These are phyloP conservation scores for Phytophthora sojae DNA, from an alignment of 352 stramenopile species.

Conservation along the genomic window DNA sequence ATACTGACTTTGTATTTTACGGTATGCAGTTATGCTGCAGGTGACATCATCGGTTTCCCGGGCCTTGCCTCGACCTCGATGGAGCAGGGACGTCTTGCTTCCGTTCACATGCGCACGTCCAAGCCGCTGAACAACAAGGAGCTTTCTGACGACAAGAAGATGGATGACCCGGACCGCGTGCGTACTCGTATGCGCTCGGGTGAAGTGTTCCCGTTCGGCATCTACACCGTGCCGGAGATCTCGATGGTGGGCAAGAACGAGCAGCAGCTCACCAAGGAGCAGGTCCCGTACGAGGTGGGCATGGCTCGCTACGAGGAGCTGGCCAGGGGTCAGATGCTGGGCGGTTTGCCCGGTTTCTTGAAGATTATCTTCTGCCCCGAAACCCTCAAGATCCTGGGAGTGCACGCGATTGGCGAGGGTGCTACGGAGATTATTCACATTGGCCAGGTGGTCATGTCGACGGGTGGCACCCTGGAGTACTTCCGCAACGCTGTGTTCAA, in stretches of 20 bases:
- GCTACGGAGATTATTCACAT: slow-evolving; percentile 93
- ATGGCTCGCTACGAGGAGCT: slow-evolving; percentile 86
- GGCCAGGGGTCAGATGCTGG: slow-evolving; percentile 88
- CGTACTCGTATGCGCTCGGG: slow-evolving; percentile 86
- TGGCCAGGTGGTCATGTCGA: slow-evolving; percentile 89
- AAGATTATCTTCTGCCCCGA: slow-evolving; percentile 90
- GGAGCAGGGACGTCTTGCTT: slow-evolving; percentile 90
- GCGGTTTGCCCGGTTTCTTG: slow-evolving; percentile 77
- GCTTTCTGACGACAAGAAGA: slow-evolving; percentile 51
- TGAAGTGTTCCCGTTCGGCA: slow-evolving; percentile 89
- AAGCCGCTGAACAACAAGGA: slow-evolving; percentile 71
- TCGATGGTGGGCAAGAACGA: slow-evolving; percentile 92
- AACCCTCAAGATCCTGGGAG: slow-evolving; percentile 76
- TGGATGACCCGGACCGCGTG: slow-evolving; percentile 70
- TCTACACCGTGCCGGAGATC: slow-evolving; percentile 91
- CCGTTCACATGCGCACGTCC: slow-evolving; percentile 86
- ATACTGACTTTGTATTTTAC: slow-evolving; percentile 8
- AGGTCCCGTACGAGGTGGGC: slow-evolving; percentile 80
- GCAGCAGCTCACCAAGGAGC: slow-evolving; percentile 84
- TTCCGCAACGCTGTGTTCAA: slow-evolving; percentile 94
- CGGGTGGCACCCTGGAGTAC: slow-evolving; percentile 87
- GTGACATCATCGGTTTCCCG: slow-evolving; percentile 91
- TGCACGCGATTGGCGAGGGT: slow-evolving; percentile 87
- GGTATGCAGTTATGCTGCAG: slow-evolving; percentile 81
- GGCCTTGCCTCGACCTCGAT: slow-evolving; percentile 92